phyloP scores from a whole-genome alignment of 2,329 filamentous ascomycete species.

The Sphaceloma murrayae region DNA sequence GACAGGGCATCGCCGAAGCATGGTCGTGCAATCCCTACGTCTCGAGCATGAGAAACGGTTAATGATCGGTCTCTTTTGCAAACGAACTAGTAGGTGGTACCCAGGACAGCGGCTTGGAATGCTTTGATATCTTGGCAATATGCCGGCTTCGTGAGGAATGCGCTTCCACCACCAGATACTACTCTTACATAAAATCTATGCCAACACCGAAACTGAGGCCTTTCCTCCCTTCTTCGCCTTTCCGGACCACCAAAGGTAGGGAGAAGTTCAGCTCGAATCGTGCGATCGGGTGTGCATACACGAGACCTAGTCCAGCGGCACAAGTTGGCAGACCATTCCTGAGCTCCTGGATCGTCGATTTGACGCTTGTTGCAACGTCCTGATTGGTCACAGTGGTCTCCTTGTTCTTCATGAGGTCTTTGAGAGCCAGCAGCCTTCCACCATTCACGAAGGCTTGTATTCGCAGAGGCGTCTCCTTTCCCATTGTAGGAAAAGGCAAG shows the following conservation, averaged over 20 bases:
- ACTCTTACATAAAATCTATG: conserved; percentile 74
- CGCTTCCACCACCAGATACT: conserved; percentile 3
- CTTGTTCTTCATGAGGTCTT: conserved; percentile 36
- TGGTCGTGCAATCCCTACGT: too few species aligned
- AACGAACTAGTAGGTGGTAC: conserved; percentile 3
- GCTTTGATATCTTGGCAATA: conserved; percentile 13
- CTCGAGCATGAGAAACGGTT: too few species aligned
- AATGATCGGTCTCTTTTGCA: neutral
- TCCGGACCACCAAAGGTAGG: conserved; percentile 69
- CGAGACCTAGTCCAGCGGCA: conserved; percentile 77
- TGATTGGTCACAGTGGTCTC: conserved; percentile 40
- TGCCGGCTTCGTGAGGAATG: conserved; percentile 8
- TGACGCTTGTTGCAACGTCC: conserved; percentile 47
- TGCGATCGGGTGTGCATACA: conserved; percentile 90
- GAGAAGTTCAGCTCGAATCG: conserved; percentile 95
- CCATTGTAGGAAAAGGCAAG: conserved; percentile 71
- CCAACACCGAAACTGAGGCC: conserved; percentile 92
- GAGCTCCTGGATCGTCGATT: conserved; percentile 59
- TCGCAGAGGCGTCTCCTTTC: conserved; percentile 72
- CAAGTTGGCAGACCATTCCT: conserved; percentile 69
- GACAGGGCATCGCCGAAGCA: too few species aligned
- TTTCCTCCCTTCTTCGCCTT: conserved; percentile 80
- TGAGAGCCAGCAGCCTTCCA: conserved; percentile 71
- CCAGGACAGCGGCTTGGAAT: conserved; percentile 6
- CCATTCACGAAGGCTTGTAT: conserved; percentile 88